Evolutionary conservation across 768 basidiomycete species (phyloP).

Genomic region (Leccinum pellstonianum): DNA sequence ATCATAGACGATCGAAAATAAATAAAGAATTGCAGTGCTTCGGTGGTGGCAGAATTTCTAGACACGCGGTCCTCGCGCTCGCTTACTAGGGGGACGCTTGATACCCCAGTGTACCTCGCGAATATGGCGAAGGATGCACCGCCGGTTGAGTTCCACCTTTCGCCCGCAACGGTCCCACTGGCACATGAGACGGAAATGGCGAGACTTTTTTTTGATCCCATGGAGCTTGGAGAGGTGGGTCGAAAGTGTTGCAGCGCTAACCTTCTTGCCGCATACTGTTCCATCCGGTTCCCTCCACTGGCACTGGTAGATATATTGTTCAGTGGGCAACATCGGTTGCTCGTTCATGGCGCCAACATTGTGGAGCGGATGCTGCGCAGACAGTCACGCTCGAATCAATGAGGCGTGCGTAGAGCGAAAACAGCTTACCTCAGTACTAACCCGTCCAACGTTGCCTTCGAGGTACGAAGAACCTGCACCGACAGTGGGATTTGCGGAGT

Average conservation of each 20-base stretch:
- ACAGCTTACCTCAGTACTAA: background rate
- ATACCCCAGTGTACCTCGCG: slow-evolving; percentile 14
- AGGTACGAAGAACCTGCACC: too few relatives aligned
- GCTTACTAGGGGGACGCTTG: slow-evolving; percentile 9
- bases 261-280: background rate
- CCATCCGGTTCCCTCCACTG: slow-evolving; percentile 9
- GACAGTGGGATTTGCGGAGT: too few relatives aligned
- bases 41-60: background rate
- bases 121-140: slow-evolving; percentile 19
- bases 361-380: too few relatives aligned
- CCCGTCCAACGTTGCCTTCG: too few relatives aligned
- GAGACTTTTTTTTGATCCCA: slow-evolving; percentile 3
- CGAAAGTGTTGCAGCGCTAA: too few relatives aligned
- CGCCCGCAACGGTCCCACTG: slow-evolving; percentile 12
- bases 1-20: too few relatives aligned
- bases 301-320: background rate
- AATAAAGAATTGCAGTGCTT: too few relatives aligned
- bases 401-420: background rate
- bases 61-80: background rate
- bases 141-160: slow-evolving; percentile 14
- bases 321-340: background rate
- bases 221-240: too few relatives aligned
- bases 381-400: too few relatives aligned
- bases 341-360: background rate
- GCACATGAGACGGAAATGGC: background rate